These are phyloP conservation scores for Fusarium penzigii DNA, from an alignment of 2,329 filamentous ascomycete species.

Conservation along the genomic window DNA sequence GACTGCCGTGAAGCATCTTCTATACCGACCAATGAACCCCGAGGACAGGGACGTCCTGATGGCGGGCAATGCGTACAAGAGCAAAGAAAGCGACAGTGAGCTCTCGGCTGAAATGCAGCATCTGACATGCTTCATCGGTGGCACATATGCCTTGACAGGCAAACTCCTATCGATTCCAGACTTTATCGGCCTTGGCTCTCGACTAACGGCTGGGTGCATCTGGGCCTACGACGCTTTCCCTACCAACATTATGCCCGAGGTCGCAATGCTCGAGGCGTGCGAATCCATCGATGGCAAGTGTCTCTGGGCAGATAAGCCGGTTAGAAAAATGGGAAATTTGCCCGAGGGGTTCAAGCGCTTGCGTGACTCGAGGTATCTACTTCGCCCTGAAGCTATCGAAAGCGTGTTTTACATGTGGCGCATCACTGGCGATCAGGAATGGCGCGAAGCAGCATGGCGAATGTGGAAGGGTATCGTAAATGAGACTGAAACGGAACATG, in stretches of 20 bases:
- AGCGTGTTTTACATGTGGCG: slow-evolving; percentile 54
- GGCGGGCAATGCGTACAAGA: slow-evolving; percentile 44
- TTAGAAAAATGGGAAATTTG: slow-evolving; percentile 26
- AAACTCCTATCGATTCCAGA: slow-evolving; percentile 55
- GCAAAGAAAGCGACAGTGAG: slow-evolving; percentile 28
- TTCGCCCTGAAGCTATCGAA: slow-evolving; percentile 54
- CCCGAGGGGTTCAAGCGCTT: slow-evolving; percentile 60
- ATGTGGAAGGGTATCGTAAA: slow-evolving; percentile 48
- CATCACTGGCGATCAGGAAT: slow-evolving; percentile 46
- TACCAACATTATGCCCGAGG: slow-evolving; percentile 57
- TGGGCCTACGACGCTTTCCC: slow-evolving; percentile 55
- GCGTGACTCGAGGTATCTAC: slow-evolving; percentile 44
- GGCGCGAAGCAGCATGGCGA: slow-evolving; percentile 48
- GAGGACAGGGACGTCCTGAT: slow-evolving; percentile 61
- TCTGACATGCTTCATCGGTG: slow-evolving; percentile 69
- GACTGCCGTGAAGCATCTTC: slow-evolving; percentile 60
- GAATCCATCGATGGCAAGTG: slow-evolving; percentile 37
- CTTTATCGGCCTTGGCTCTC: slow-evolving; percentile 48
- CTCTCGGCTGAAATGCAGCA: slow-evolving; percentile 51
- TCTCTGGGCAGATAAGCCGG: slow-evolving; percentile 32
- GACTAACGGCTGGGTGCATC: slow-evolving; percentile 53
- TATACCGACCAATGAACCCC: slow-evolving; percentile 69
- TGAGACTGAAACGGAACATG: slow-evolving; percentile 45
- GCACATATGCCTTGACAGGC: slow-evolving; percentile 68
- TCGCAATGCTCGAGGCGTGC: slow-evolving; percentile 41